phyloP scores from a whole-genome alignment of 129 eudicot species.

The Saposhnikovia divaricata region DNA sequence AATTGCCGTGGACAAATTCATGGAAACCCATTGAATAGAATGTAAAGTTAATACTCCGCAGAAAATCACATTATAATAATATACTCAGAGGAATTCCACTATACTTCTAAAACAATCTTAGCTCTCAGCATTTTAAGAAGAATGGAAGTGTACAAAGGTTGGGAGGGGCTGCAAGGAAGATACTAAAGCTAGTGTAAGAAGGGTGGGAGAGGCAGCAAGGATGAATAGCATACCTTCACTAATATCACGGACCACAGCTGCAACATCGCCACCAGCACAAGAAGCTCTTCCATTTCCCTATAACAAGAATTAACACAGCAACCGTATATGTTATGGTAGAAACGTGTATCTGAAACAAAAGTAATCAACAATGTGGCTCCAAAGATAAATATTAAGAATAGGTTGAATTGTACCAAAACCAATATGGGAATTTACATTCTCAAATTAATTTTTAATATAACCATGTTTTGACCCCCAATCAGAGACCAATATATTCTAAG shows the following conservation, averaged over 20 bases:
- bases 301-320: neutral
- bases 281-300: constrained; percentile 94
- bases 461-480: neutral
- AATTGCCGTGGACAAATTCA: neutral
- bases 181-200: neutral
- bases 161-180: neutral
- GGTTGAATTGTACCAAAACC: neutral
- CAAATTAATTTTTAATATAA: neutral
- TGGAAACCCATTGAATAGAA: neutral
- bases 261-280: constrained; percentile 98
- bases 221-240: constrained; percentile 31
- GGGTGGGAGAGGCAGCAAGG: neutral
- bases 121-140: neutral
- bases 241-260: constrained; percentile 62
- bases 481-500: neutral
- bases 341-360: neutral
- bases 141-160: neutral
- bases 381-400: no score
- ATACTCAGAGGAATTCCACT: neutral
- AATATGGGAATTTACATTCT: neutral
- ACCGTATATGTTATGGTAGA: neutral
- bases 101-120: neutral
- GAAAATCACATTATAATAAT: neutral
- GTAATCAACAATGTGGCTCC: neutral
- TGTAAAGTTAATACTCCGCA: neutral